Base-by-base conservation (phyloP, 2,329 filamentous ascomycete genomes). In the Ceratocystis albifundus region DNA sequence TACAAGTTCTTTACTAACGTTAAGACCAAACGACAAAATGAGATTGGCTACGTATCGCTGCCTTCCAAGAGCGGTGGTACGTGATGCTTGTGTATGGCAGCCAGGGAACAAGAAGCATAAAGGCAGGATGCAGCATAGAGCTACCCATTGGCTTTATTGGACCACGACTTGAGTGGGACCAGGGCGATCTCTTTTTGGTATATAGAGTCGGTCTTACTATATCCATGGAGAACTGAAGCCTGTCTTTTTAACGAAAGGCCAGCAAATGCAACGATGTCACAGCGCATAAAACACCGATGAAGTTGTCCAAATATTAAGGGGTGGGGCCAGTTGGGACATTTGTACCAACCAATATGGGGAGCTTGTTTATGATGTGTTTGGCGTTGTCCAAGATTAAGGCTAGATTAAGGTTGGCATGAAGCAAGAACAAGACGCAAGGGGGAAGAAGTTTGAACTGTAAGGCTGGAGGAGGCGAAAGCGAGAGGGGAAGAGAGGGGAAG, bases 391-490 rank as follows among this genome's bases (percentile, higher is more conserved):
- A 57, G 53, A 15, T 57, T 57, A 57, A 57, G 53, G 53, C 53
- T 57, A 57, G 53, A 57, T 57, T 57, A 57, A 57, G 53, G 53
- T 57, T 57, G 53, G 25, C 53, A 30, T 57, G 53, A 57, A 57
- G 53, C 25, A 57, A 57, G 53, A 57, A 12, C 53, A 57, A 7
- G 53, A 57, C 17, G 53, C 53, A 57, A 57, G 53, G 53, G 46
- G 53, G 28, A 32, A 4, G 48, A 53, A 25, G 25, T 25, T 25
- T 22, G n/a, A 25, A 50, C 20, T 50, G 4, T 50, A 50, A 50
- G 48, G 48, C 36, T 41, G 36, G 48, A 50, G n/a, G n/a, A 25
- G 48, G 4, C 25, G 4, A 20, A 48, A 10, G 46, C n/a, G 8
- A 48, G 48, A 53, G 48, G 48, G 10, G 17, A n/a, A 53, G 48